These are phyloP conservation scores for Dendrobium chrysotoxum DNA, from an alignment of 106 monocot species.

Conservation along the genomic window DNA sequence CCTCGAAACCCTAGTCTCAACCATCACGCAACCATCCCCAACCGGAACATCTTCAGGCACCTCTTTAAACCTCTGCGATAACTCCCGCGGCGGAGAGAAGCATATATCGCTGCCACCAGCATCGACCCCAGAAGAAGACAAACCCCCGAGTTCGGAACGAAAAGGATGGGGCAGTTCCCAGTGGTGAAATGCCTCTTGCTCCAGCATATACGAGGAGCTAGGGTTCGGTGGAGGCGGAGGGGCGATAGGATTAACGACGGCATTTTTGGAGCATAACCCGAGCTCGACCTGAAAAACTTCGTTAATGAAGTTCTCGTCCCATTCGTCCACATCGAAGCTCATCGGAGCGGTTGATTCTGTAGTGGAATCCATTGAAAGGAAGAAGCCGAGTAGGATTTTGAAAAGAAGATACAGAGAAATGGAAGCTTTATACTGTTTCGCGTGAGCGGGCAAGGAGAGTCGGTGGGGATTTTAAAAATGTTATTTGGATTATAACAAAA, in stretches of 20 bases:
- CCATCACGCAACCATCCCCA: constrained; percentile 7
- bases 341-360: neutral
- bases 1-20: constrained; percentile 2
- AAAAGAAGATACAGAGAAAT: neutral
- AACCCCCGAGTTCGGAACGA: neutral
- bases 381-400: neutral
- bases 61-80: constrained; percentile 35
- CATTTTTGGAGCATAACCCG: constrained; percentile 36
- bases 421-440: neutral
- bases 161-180: neutral
- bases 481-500: neutral
- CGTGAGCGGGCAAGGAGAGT: neutral
- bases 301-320: constrained; percentile 53
- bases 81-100: constrained; percentile 55
- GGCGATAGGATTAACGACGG: neutral
- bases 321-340: constrained; percentile 56
- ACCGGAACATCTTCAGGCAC: neutral
- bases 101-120: constrained; percentile 5
- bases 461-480: neutral
- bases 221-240: constrained; percentile 5
- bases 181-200: neutral
- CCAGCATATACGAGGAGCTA: neutral
- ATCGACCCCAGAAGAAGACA: neutral
- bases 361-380: neutral
- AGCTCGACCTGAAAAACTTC: constrained; percentile 29